Base-by-base conservation (phyloP, 768 basidiomycete species). In the Hydnomerulius pinastri region DNA sequence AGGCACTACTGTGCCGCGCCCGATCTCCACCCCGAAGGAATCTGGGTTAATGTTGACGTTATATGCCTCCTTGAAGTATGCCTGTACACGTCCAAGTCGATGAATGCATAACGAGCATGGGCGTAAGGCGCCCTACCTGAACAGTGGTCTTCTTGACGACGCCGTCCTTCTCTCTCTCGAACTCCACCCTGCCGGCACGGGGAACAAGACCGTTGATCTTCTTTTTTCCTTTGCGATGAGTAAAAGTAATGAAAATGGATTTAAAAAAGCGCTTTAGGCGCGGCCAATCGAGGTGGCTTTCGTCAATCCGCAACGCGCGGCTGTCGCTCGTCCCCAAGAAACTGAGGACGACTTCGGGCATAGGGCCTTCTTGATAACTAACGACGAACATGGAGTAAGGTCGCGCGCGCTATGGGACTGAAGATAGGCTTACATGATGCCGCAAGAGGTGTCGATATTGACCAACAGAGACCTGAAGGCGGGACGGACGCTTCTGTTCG, bases 401-500 rank as follows among this genome's bases (percentile, higher is more conserved):
- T 23, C n/a, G n/a, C n/a, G 2, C 10, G 1, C 8, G 11, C 29
- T 36, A 33, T 7, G 1, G 9, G 17, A 24, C 7, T 3, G 10
- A 27, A 0, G 25, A n/a, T n/a, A n/a, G 11, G 17, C 68, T 54
- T 69, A 80, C 78, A 82, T 60, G 0, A 73, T 68, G 0, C 79
- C 66, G 12, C 76, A 72, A 2, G 74, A 71, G 0, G 72, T 77
- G 44, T 82, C 80, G 1, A 82, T 62, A 12, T 75, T 79, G 2
- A 82, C 58, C 1, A 77, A 56, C 51, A 79, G 72, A 8, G 66
- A 50, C 1, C 67, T 69, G 0, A 68, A 48, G 1, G 73, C 66
- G 0, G 77, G 79, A 1, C 80, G 72, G 32, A 81, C 76, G 38
- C 75, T 78, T 53, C 78, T 80, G 33, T 17, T 15, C 13, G 17